A percentile compares a stretch with the other conserved stretches of the same genome.
These are phyloP conservation scores for Cytospora chrysosperma DNA, from an alignment of 2,329 filamentous ascomycete species.

Conservation along the genomic window DNA sequence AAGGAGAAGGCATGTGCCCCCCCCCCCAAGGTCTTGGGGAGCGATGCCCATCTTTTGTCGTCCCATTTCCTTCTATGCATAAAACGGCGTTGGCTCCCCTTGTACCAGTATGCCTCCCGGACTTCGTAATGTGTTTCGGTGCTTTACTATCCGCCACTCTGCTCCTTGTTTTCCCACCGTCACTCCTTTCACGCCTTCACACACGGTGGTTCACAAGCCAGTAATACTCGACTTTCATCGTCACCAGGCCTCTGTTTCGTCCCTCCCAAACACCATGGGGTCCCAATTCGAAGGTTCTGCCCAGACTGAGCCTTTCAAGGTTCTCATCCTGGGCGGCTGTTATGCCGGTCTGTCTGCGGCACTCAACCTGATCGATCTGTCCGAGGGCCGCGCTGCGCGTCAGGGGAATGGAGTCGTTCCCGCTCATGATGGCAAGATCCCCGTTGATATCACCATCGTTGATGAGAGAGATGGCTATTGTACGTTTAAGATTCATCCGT, in stretches of 20 bases:
- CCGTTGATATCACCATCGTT: conserved; percentile 69
- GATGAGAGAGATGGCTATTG: conserved; percentile 84
- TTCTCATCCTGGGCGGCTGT: conserved; percentile 69
- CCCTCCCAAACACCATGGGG: conserved; percentile 8
- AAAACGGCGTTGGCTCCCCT: background rate
- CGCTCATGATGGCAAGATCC: conserved; percentile 38
- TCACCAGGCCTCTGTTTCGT: background rate
- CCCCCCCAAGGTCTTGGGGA: background rate
- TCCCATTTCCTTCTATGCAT: conserved; percentile 2
- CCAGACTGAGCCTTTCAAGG: conserved; percentile 41
- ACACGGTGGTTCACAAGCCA: background rate
- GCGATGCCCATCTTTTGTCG: background rate
- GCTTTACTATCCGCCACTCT: background rate
- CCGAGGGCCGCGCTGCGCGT: conserved; percentile 54
- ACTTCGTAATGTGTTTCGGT: background rate
- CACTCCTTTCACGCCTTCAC: background rate
- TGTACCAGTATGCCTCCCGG: background rate
- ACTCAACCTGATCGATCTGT: conserved; percentile 66
- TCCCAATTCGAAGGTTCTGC: conserved; percentile 13
- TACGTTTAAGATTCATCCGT: conserved; percentile 43
- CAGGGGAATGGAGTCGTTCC: conserved; percentile 32
- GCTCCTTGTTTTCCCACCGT: background rate
- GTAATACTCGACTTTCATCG: background rate
- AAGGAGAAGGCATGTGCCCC: background rate
- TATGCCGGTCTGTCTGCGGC: conserved; percentile 69